Evolutionary conservation across 768 basidiomycete species (phyloP), one percentile per base, ranked within the genome.

Genomic region (Leccinum variicolor): DNA sequence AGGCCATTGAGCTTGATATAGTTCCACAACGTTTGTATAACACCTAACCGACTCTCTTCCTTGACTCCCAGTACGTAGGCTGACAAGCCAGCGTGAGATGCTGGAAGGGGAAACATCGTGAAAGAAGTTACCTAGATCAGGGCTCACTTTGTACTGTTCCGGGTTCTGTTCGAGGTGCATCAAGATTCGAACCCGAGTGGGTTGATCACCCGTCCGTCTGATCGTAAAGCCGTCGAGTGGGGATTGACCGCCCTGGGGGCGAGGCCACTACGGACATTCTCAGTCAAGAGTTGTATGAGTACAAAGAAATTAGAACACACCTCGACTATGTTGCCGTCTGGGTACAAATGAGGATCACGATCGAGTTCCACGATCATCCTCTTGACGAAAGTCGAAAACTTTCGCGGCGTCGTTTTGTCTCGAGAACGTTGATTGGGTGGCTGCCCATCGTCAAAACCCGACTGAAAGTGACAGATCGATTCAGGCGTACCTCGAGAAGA

Each of bases 281-380:
- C 50, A 26, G n/a, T 29, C 21, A 55, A 23, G 4, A 36, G 52
- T 31, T 3, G 13, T 26, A 41, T 6, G 29, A 7, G 28, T 54
- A 43, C n/a, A 41, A 33, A 55, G 31, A 6, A 39, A 26, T 19
- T 23, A 29, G 4, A 47, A 21, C 65, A 50, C 60, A 94, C 95
- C 84, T 97, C 94, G 34, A 96, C 85, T 15, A 94, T 86, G 64
- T 95, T 96, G 21, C 87, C 84, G 51, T 96, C 92, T 1, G 90
- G 82, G 67, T 90, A 94, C 47, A 90, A 70, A 5, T 81, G 76
- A 4, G 90, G 82, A 70, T 96, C 93, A 17, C 92, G 83, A 64
- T 96, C 94, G 33, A 96, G 75, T 64, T 98, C 95, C 14, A 97
- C 80, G 6, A 92, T 77, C 81, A 95, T 85, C 28, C 85, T 79